phyloP scores from a whole-genome alignment of 2,329 filamentous ascomycete genomes.

The Aspergillus uvarum region DNA sequence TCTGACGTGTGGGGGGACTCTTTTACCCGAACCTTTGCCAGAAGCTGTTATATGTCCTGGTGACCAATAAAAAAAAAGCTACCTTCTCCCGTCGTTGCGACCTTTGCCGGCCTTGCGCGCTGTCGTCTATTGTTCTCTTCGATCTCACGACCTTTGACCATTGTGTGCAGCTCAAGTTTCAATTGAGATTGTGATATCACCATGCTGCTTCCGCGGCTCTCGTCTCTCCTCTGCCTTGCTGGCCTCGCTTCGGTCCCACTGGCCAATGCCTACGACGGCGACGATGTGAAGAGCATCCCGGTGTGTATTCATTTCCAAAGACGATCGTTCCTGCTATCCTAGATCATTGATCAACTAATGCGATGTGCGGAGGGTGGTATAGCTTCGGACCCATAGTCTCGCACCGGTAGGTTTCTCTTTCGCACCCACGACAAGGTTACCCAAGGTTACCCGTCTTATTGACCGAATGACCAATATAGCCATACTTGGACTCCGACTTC shows the following conservation, averaged over 20 bases:
- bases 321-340: not conserved
- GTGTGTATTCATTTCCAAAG: conserved; percentile 46
- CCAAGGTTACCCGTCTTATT: not conserved
- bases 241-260: conserved; percentile 34
- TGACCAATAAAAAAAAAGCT: not conserved
- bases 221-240: conserved; percentile 36
- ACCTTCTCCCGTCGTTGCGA: conserved; percentile 8
- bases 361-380: conserved; percentile 19
- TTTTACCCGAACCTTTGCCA: not conserved
- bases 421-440: not conserved
- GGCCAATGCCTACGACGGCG: conserved; percentile 46
- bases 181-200: not conserved
- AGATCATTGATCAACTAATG: not conserved
- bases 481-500: conserved; percentile 97
- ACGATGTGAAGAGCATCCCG: conserved; percentile 62
- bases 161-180: too few species aligned
- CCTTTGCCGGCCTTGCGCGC: not conserved
- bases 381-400: conserved; percentile 87
- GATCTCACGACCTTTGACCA: too few species aligned
- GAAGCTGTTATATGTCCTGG: not conserved
- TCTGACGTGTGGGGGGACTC: not conserved
- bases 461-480: conserved; percentile 53
- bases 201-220: conserved; percentile 38
- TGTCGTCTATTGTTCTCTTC: too few species aligned
- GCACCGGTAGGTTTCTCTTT: conserved; percentile 61